Conservation (phyloP, 805 yeast genomes). For the Torulaspora franciscae region DNA sequence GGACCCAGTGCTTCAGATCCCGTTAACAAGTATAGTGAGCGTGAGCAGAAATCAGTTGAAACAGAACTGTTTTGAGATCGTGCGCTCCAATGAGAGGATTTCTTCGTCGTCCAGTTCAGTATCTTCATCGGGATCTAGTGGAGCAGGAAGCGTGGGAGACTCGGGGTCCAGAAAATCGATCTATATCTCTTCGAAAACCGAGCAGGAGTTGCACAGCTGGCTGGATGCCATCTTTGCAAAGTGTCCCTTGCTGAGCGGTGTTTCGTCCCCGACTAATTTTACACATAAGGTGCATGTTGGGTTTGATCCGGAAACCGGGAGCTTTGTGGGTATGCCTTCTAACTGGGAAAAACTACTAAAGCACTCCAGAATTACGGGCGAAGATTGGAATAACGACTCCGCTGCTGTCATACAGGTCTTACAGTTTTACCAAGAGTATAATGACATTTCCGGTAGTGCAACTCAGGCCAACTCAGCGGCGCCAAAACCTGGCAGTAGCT, state of each 20-base stretch:
- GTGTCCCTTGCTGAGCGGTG: conserved; percentile 59
- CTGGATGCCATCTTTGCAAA: conserved; percentile 78
- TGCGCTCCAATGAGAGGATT: conserved; percentile 41
- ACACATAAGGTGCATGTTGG: conserved; percentile 91
- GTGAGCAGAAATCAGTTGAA: conserved; percentile 65
- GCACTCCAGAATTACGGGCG: conserved; percentile 84
- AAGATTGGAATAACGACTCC: conserved; percentile 90
- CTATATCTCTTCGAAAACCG: conserved; percentile 68
- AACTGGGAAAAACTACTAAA: conserved; percentile 86
- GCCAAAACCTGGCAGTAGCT: conserved; percentile 6
- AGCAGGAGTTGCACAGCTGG: conserved; percentile 83
- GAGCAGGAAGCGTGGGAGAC: conserved; percentile 17
- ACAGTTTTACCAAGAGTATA: conserved; percentile 60
- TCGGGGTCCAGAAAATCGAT: conserved; percentile 50
- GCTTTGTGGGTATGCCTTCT: conserved; percentile 87
- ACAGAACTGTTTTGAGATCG: conserved; percentile 77
- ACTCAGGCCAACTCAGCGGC: conserved; percentile 1
- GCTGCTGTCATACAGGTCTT: conserved; percentile 91
- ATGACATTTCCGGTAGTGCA: conserved; percentile 23
- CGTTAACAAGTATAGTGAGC: conserved; percentile 54
- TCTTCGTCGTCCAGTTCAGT: conserved; percentile 21
- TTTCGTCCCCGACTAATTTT: conserved; percentile 89
- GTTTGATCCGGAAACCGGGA: conserved; percentile 77
- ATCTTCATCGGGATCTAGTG: conserved; percentile 13
- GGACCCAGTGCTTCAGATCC: conserved; percentile 49